A percentile compares a stretch with the other conserved stretches of the same genome.
These are phyloP conservation scores for Fusarium papillatum DNA, from an alignment of 2,329 filamentous ascomycete species.

Conservation along the genomic window DNA sequence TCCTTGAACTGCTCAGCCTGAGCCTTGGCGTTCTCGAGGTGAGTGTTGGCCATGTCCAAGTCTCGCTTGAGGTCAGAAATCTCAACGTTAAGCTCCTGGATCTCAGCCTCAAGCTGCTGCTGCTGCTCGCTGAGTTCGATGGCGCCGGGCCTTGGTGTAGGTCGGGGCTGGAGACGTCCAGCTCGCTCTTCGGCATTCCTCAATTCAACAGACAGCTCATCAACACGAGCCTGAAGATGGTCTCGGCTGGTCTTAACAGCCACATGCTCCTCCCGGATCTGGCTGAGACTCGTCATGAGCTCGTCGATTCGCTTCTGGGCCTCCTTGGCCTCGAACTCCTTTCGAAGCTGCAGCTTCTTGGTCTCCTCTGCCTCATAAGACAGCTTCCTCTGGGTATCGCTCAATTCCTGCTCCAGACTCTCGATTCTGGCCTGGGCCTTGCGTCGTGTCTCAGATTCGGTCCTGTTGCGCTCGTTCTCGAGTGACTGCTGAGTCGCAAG, in stretches of 20 bases:
- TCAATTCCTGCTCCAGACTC: slow-evolving; percentile 82
- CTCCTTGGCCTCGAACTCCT: slow-evolving; percentile 92
- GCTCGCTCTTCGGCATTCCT: slow-evolving; percentile 91
- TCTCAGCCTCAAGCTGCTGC: slow-evolving; percentile 69
- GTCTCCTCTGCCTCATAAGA: slow-evolving; percentile 86
- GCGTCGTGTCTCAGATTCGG: slow-evolving; percentile 85
- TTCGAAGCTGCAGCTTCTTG: slow-evolving; percentile 85
- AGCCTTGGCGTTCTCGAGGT: slow-evolving; percentile 84
- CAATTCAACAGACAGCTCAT: slow-evolving; percentile 90
- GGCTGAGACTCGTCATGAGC: slow-evolving; percentile 82
- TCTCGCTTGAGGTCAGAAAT: slow-evolving; percentile 90
- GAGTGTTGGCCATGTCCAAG: slow-evolving; percentile 83
- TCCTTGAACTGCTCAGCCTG: slow-evolving; percentile 91
- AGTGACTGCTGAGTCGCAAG: slow-evolving; percentile 89
- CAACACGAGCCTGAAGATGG: slow-evolving; percentile 88
- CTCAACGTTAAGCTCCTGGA: slow-evolving; percentile 86
- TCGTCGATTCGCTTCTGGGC: slow-evolving; percentile 94
- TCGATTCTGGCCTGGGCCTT: slow-evolving; percentile 86
- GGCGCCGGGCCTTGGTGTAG: slow-evolving; percentile 71
- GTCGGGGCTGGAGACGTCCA: slow-evolving; percentile 84
- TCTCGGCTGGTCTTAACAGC: slow-evolving; percentile 89
- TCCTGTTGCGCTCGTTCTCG: slow-evolving; percentile 90
- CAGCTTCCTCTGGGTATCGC: slow-evolving; percentile 84
- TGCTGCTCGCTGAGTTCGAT: slow-evolving; percentile 59
- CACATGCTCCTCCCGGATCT: slow-evolving; percentile 88